A percentile compares a stretch with the other conserved stretches of the same genome.
Conservation (phyloP, 202 grass and related monocot genomes). For the Zoysia matrella region DNA sequence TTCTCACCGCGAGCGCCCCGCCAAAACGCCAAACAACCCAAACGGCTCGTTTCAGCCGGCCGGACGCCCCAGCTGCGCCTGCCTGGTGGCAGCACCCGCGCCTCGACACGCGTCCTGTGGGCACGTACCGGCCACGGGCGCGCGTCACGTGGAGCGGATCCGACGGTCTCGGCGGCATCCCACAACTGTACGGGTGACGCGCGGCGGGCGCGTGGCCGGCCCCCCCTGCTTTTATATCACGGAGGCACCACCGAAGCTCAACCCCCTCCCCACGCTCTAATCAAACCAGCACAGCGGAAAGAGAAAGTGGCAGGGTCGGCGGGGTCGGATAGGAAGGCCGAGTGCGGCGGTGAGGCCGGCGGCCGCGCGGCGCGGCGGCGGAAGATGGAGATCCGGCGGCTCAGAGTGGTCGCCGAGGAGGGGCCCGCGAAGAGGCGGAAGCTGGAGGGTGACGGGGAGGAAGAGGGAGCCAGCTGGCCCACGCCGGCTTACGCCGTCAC, state of each 20-base stretch:
- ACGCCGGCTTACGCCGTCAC: constrained; percentile 49
- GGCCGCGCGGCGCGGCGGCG: constrained; percentile 49
- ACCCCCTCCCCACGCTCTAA: background rate
- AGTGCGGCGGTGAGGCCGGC: constrained; percentile 30
- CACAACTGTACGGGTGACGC: constrained; percentile 8
- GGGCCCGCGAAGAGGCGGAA: constrained; percentile 46
- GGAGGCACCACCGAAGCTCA: constrained; percentile 9
- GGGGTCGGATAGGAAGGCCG: no score
- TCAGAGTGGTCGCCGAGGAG: constrained; percentile 48
- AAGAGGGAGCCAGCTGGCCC: background rate
- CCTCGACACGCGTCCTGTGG: constrained; percentile 47
- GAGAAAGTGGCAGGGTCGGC: no score
- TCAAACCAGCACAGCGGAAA: background rate
- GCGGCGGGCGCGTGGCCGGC: constrained; percentile 21
- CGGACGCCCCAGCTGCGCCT: constrained; percentile 19
- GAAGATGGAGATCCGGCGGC: constrained; percentile 62
- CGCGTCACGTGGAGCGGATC: constrained; percentile 49
- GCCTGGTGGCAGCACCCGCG: constrained; percentile 2
- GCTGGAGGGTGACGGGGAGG: constrained; percentile 22
- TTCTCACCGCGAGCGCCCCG: background rate
- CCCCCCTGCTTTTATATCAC: constrained; percentile 32
- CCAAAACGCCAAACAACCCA: constrained; percentile 22
- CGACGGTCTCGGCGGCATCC: constrained; percentile 37
- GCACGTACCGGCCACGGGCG: constrained; percentile 43
- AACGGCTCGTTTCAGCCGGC: constrained; percentile 22